Base-by-base conservation (phyloP, 1,139 yeast genomes). In the Yamadazyma triangularis region DNA sequence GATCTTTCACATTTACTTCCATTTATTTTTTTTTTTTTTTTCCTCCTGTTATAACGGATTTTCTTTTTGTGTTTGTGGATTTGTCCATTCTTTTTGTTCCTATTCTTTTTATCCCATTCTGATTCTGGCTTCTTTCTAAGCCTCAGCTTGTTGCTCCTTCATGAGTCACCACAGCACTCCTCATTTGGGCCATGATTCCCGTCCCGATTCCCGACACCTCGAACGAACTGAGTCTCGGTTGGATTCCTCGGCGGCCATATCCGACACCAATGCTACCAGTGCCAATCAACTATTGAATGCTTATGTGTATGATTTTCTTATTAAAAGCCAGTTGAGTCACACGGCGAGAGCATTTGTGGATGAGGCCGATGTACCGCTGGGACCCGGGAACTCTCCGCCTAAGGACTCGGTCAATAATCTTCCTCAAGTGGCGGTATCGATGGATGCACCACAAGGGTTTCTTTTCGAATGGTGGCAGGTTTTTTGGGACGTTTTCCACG, bases 391-490 rank as follows among this genome's bases (percentile, higher is more conserved):
- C n/a, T n/a, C n/a, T n/a, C n/a, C n/a, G n/a, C n/a, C n/a, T n/a
- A n/a, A n/a, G n/a, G n/a, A n/a, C n/a, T n/a, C n/a, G n/a, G n/a
- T n/a, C n/a, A n/a, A n/a, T n/a, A 71, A 69, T 32, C 53, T 77
- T 15, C 78, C 82, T 1, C 61, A 62, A 15, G 55, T 75, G 35
- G 61, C 64, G 32, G 68, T 76, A 47, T 67, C 78, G 15, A 73
- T 76, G 75, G 87, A 87, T 50, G 80, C 94, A 4, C 93, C 95
- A 0, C 89, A 82, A 46, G 93, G 96, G 8, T 88, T 86, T 48
- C 61, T 88, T 27, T 79, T 74, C 46, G 96, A 88, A 53, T 89
- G 97, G 96, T 89, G 96, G 96, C 88, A 79, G 60, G 79, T 88
- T 21, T 89, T 88, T 52, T 89, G 96, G 96, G 96, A 89, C 53